Evolutionary conservation across 2,329 filamentous ascomycete genomes (phyloP).

Genomic region (Didymella arachidicola): DNA sequence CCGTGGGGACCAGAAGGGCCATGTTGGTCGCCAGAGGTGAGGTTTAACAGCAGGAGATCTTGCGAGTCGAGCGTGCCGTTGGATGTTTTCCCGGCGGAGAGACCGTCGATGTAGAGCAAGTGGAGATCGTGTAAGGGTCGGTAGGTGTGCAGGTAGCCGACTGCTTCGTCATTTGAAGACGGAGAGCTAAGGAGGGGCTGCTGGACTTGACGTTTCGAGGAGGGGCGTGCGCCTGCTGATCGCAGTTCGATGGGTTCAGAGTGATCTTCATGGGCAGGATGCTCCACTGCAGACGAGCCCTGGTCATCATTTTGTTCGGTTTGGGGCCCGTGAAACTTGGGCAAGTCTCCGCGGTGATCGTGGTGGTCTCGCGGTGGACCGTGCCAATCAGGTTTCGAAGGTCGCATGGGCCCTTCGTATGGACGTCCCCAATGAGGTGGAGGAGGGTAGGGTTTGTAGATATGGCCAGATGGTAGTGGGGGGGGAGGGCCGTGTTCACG

Average conservation of each 20-base stretch:
- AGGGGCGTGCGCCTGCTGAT: background rate
- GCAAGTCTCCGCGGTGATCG: background rate
- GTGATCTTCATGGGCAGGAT: background rate
- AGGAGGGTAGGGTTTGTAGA: constrained; percentile 17
- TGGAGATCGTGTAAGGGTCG: constrained; percentile 64
- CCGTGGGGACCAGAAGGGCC: constrained; percentile 1
- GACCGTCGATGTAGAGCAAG: constrained; percentile 74
- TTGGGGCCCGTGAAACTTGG: background rate
- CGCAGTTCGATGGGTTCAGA: background rate
- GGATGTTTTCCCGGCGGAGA: constrained; percentile 69
- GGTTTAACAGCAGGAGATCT: constrained; percentile 65
- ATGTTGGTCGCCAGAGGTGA: constrained; percentile 16
- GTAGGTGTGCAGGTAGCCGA: constrained; percentile 73
- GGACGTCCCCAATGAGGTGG: constrained; percentile 16
- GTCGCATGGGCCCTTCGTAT: background rate
- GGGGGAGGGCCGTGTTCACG: constrained; percentile 17
- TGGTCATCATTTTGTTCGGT: background rate
- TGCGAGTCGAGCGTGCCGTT: constrained; percentile 74
- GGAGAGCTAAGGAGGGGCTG: constrained; percentile 6
- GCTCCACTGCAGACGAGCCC: background rate
- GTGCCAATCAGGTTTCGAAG: background rate
- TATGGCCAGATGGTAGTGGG: constrained; percentile 15
- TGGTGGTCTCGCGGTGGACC: background rate
- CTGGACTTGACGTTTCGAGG: constrained; percentile 12
- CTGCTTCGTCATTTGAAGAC: background rate